Conservation (phyloP, 768 basidiomycete genomes). For the Cyclocybe cylindracea region DNA sequence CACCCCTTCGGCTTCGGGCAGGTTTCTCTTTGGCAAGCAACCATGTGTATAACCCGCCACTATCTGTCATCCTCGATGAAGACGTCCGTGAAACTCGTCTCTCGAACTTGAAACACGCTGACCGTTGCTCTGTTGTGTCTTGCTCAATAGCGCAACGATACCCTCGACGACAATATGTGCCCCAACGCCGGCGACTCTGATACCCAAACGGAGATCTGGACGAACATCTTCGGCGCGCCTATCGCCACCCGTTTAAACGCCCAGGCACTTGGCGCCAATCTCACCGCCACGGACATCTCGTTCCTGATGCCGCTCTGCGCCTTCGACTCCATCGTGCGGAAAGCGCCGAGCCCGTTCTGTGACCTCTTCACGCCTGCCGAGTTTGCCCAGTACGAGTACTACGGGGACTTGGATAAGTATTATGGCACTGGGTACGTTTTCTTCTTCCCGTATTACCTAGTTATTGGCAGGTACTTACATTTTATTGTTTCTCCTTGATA, state of each 20-base stretch:
- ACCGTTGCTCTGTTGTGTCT: background rate
- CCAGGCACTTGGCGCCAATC: constrained; percentile 61
- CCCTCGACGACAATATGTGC: constrained; percentile 68
- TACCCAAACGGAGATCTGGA: constrained; percentile 53
- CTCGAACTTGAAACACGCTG: background rate
- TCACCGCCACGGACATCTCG: constrained; percentile 54
- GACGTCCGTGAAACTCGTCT: constrained; percentile 35
- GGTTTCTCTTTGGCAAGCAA: constrained; percentile 62
- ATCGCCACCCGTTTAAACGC: constrained; percentile 62
- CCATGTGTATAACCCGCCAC: constrained; percentile 40
- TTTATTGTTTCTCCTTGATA: constrained; percentile 19
- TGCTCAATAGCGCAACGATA: constrained; percentile 53
- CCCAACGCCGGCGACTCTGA: constrained; percentile 51
- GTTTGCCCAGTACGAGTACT: constrained; percentile 69
- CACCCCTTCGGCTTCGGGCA: constrained; percentile 19
- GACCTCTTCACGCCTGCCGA: constrained; percentile 64
- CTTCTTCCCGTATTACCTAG: background rate
- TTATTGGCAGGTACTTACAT: background rate
- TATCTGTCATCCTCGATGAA: constrained; percentile 62
- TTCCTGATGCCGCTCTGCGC: constrained; percentile 75
- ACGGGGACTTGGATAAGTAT: constrained; percentile 74
- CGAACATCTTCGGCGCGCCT: constrained; percentile 49
- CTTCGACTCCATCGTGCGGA: constrained; percentile 70
- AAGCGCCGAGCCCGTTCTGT: constrained; percentile 66
- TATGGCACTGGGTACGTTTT: constrained; percentile 68